These are phyloP conservation scores for Ciborinia camelliae DNA, from an alignment of 2,329 filamentous ascomycete genomes.

Conservation along the genomic window DNA sequence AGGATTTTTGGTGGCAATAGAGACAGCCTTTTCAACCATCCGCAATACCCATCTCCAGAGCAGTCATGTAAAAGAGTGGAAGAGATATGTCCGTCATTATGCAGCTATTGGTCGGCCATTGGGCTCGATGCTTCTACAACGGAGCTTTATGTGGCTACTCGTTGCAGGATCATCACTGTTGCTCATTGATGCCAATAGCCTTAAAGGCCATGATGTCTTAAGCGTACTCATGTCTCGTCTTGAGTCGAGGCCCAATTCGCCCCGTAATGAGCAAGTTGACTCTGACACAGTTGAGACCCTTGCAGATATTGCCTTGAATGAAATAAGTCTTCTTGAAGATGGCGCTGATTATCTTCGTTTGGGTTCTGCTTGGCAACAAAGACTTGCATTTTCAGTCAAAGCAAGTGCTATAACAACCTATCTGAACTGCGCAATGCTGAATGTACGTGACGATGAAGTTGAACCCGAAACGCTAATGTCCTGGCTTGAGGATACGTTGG, in stretches of 20 bases:
- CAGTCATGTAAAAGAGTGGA: slow-evolving; percentile 76
- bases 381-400: slow-evolving; percentile 81
- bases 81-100: slow-evolving; percentile 79
- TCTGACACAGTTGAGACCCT: slow-evolving; percentile 59
- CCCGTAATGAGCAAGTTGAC: slow-evolving; percentile 47
- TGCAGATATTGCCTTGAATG: slow-evolving; percentile 70
- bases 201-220: slow-evolving; percentile 63
- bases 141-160: slow-evolving; percentile 82
- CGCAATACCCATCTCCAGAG: slow-evolving; percentile 71
- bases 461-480: slow-evolving; percentile 74
- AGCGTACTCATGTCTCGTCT: slow-evolving; percentile 65
- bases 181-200: slow-evolving; percentile 57
- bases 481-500: slow-evolving; percentile 82
- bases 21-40: slow-evolving; percentile 86
- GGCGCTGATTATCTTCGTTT: slow-evolving; percentile 87
- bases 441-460: slow-evolving; percentile 69
- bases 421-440: slow-evolving; percentile 75
- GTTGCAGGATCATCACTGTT: slow-evolving; percentile 74
- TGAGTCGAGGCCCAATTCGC: slow-evolving; percentile 42
- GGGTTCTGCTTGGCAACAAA: slow-evolving; percentile 82
- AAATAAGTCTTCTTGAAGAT: slow-evolving; percentile 83
- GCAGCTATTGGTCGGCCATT: slow-evolving; percentile 74
- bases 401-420: slow-evolving; percentile 77
- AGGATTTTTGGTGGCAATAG: slow-evolving; percentile 77
- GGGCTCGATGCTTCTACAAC: slow-evolving; percentile 86